A percentile compares a stretch with the other conserved stretches of the same genome.
phyloP scores from a whole-genome alignment of 148 eudicot species.

The Dianthus caryophyllus region DNA sequence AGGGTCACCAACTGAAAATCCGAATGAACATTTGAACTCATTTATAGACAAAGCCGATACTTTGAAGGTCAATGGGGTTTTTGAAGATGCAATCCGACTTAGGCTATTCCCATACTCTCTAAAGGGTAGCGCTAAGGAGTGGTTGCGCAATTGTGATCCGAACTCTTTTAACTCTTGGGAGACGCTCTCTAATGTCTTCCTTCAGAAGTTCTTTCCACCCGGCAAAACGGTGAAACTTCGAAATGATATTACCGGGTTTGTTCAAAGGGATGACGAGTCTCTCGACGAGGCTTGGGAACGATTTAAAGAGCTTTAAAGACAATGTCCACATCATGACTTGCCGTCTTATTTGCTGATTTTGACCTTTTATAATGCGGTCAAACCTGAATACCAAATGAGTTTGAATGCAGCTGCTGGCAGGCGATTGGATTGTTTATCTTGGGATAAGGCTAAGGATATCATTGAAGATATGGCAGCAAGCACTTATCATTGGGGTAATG shows the following conservation, averaged over 20 bases:
- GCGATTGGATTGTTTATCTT: not conserved
- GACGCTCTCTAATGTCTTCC: not conserved
- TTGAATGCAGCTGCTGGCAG: not conserved
- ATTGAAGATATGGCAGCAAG: not conserved
- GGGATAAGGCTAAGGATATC: not conserved
- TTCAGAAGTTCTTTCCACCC: not conserved
- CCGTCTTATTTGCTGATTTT: not conserved
- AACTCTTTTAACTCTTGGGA: not conserved
- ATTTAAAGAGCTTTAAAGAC: too few relatives aligned
- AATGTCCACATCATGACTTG: too few relatives aligned
- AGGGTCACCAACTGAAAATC: not conserved
- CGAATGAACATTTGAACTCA: not conserved
- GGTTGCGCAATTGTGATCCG: not conserved
- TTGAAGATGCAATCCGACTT: not conserved
- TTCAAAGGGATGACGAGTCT: not conserved
- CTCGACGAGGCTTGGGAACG: too few relatives aligned
- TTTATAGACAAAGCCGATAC: not conserved
- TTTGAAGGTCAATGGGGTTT: not conserved
- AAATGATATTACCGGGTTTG: not conserved
- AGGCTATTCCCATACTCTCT: not conserved
- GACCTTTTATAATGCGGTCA: not conserved
- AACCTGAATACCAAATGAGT: not conserved
- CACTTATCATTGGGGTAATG: slow-evolving; percentile 3
- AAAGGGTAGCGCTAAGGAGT: not conserved
- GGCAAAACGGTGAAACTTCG: not conserved